Percentiles rank a stretch among this genome's conserved stretches.
Conservation (phyloP, 2,329 filamentous ascomycete species). For the Phyllosticta capitalensis region DNA sequence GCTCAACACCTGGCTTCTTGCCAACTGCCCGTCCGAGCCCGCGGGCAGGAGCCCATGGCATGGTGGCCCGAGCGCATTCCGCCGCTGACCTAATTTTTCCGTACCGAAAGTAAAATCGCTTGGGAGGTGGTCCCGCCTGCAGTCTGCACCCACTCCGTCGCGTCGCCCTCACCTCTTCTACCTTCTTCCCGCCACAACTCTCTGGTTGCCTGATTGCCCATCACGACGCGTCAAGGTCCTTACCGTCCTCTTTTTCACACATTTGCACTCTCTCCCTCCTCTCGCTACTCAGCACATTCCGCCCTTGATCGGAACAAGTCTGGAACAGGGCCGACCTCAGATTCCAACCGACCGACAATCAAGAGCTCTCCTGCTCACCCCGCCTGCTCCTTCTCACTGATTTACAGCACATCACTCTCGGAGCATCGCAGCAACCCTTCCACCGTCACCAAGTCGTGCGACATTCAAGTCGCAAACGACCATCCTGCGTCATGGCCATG, state of each 20-base stretch:
- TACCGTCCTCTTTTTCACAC: no score
- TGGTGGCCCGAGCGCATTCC: neutral
- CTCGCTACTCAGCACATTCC: neutral
- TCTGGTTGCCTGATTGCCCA: no score
- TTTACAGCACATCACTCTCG: conserved; percentile 1
- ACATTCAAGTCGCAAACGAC: neutral
- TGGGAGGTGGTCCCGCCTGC: neutral
- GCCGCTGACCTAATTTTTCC: neutral
- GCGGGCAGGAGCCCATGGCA: neutral
- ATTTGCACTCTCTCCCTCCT: no score
- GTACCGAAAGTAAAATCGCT: neutral
- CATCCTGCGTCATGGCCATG: conserved; percentile 4
- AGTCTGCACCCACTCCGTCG: neutral
- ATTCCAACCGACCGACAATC: neutral
- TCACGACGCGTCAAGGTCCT: no score
- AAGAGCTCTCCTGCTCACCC: neutral
- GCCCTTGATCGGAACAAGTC: neutral
- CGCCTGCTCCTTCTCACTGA: conserved; percentile 7
- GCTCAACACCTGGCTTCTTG: conserved; percentile 11
- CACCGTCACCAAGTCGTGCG: neutral
- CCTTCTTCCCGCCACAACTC: neutral
- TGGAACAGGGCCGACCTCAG: neutral
- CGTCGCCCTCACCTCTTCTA: neutral
- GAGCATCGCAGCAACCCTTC: neutral
- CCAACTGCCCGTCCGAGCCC: conserved; percentile 1